Conservation (phyloP, 768 basidiomycete genomes). For the Lanmaoa rubissima region DNA sequence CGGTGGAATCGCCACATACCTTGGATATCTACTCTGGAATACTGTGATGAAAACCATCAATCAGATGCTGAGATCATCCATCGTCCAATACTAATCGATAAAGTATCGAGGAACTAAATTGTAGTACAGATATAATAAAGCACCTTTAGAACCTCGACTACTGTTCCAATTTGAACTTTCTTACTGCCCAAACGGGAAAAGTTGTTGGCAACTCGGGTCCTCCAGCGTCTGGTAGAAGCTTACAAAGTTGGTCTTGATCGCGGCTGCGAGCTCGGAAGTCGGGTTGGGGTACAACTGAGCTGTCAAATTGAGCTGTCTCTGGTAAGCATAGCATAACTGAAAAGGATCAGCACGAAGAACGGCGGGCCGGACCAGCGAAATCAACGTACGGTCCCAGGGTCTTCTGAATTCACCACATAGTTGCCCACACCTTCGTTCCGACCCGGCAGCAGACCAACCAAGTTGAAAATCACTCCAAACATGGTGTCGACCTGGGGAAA, state of each 20-base stretch:
- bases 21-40: neutral
- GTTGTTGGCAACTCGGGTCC: slow-evolving; percentile 10
- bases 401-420: slow-evolving; percentile 14
- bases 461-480: neutral
- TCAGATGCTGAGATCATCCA: neutral
- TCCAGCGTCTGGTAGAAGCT: slow-evolving; percentile 13
- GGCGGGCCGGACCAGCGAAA: too few species aligned
- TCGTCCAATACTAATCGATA: neutral
- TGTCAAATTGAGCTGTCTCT: slow-evolving; percentile 20
- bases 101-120: neutral
- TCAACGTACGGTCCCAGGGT: slow-evolving; percentile 16
- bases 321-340: slow-evolving; percentile 21
- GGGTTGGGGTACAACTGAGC: slow-evolving; percentile 23
- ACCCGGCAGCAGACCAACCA: slow-evolving; percentile 15
- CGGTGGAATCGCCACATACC: too few species aligned
- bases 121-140: neutral
- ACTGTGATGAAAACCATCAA: neutral
- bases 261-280: slow-evolving; percentile 14
- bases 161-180: neutral
- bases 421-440: slow-evolving; percentile 18
- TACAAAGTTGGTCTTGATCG: slow-evolving; percentile 24
- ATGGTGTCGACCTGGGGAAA: neutral
- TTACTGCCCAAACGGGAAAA: slow-evolving; percentile 18
- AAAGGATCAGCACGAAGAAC: neutral
- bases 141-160: too few species aligned